A percentile compares a stretch with the other conserved stretches of the same genome.
These are phyloP conservation scores for Amphicarpaea edgeworthii DNA, from an alignment of 306 rosid species.

Conservation along the genomic window DNA sequence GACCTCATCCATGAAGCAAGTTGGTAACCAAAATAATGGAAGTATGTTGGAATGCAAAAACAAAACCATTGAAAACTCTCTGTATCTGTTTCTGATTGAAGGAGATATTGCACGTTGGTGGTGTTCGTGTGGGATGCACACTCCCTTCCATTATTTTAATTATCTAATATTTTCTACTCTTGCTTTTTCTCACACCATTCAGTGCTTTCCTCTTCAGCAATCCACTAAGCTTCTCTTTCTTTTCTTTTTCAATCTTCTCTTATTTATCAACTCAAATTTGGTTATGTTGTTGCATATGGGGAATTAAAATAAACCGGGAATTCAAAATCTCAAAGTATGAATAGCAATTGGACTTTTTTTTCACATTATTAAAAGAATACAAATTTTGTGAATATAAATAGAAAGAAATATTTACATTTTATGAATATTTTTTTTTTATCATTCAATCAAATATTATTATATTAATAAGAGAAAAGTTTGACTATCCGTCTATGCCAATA, in stretches of 20 bases:
- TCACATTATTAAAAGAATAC: background rate
- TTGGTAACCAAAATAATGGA: constrained; percentile 49
- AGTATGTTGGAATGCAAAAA: constrained; percentile 41
- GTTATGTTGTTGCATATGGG: background rate
- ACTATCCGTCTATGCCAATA: background rate
- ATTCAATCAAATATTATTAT: background rate
- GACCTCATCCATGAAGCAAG: constrained; percentile 40
- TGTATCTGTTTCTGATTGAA: constrained; percentile 34
- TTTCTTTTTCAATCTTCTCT: background rate
- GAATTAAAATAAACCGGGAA: background rate
- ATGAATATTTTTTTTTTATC: background rate
- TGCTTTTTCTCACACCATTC: constrained; percentile 16
- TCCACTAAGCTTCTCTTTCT: constrained; percentile 51
- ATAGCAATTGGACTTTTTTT: background rate
- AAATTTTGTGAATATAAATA: background rate
- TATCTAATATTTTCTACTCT: constrained; percentile 56
- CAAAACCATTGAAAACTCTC: constrained; percentile 41
- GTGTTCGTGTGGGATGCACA: constrained; percentile 75
- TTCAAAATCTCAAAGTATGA: background rate
- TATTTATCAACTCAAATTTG: constrained; percentile 3
- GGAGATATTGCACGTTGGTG: constrained; percentile 58
- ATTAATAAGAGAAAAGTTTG: background rate
- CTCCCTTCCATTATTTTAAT: constrained; percentile 62
- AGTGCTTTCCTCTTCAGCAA: constrained; percentile 82
- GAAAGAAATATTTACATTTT: background rate